A percentile compares a stretch with the other conserved stretches of the same genome.
Evolutionary conservation across 192 early-diverging fungal species (phyloP).

Genomic region (Backusella tuberculispora): DNA sequence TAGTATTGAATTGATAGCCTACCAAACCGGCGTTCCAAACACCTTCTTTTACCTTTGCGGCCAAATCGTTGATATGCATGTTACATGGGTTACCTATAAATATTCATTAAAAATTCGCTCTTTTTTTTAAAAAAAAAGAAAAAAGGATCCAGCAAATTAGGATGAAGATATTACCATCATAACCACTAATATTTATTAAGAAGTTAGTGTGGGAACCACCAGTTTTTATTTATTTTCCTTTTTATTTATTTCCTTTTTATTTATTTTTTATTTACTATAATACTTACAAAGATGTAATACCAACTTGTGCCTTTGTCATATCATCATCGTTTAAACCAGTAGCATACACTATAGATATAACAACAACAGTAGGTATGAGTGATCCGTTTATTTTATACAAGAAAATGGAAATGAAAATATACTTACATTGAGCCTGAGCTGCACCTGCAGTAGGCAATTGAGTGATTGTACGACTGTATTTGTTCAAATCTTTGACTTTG

Average conservation of each 20-base stretch:
- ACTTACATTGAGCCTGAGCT: slow-evolving; percentile 83
- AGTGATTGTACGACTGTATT: slow-evolving; percentile 78
- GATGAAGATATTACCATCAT: slow-evolving; percentile 56
- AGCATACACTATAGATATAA: slow-evolving; percentile 69
- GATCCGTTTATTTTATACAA: background rate
- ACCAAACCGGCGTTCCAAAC: slow-evolving; percentile 87
- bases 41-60: slow-evolving; percentile 88
- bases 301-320: slow-evolving; percentile 89
- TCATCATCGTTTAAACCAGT: slow-evolving; percentile 86
- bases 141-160: background rate
- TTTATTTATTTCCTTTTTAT: too few species aligned
- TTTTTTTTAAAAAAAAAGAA: background rate
- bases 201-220: background rate
- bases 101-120: background rate
- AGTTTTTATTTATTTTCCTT: too few species aligned
- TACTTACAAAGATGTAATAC: slow-evolving; percentile 90
- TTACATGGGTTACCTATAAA: slow-evolving; percentile 97
- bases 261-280: background rate
- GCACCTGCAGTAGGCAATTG: slow-evolving; percentile 81
- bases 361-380: background rate
- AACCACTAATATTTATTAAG: slow-evolving; percentile 63
- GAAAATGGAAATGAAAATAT: background rate
- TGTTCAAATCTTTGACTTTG: slow-evolving; percentile 56
- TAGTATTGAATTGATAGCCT: slow-evolving; percentile 96
- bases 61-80: slow-evolving; percentile 94